A percentile compares a stretch with the other conserved stretches of the same genome.
These are phyloP conservation scores for Tuber microsphaerosporum DNA, from an alignment of 495 filamentous ascomycete species.

Conservation along the genomic window DNA sequence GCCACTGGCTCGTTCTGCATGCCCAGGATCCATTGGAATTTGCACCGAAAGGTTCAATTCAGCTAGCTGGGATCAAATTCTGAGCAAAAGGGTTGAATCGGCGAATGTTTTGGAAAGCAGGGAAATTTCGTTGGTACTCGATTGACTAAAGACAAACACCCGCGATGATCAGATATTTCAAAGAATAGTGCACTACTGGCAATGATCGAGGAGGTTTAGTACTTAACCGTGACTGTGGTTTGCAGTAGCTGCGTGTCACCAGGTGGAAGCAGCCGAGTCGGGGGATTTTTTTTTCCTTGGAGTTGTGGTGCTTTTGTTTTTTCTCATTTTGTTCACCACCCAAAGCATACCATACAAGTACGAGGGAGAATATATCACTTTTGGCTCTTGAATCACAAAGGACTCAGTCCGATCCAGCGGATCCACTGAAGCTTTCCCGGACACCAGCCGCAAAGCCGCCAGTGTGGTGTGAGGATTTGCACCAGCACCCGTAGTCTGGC, in stretches of 20 bases:
- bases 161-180: background rate
- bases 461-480: conserved; percentile 31
- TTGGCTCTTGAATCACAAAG: conserved; percentile 26
- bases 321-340: conserved; percentile 2
- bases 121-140: conserved; percentile 16
- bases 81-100: background rate
- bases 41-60: conserved; percentile 17
- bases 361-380: conserved; percentile 27
- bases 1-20: conserved; percentile 27
- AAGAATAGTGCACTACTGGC: background rate
- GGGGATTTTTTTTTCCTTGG: conserved; percentile 30
- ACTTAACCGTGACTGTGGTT: conserved; percentile 17
- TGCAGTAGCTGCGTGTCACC: conserved; percentile 35
- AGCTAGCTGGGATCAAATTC: conserved; percentile 15
- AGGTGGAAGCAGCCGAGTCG: conserved; percentile 35
- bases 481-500: conserved; percentile 12
- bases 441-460: conserved; percentile 33
- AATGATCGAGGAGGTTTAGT: background rate
- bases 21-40: conserved; percentile 19
- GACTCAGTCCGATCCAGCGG: conserved; percentile 30
- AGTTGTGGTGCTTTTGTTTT: background rate
- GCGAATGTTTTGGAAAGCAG: background rate
- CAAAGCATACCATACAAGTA: background rate
- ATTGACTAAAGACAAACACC: conserved; percentile 29
- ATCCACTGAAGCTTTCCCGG: conserved; percentile 18